These are phyloP conservation scores for Diplocarpon rosae DNA, from an alignment of 2,329 filamentous ascomycete genomes.

Conservation along the genomic window DNA sequence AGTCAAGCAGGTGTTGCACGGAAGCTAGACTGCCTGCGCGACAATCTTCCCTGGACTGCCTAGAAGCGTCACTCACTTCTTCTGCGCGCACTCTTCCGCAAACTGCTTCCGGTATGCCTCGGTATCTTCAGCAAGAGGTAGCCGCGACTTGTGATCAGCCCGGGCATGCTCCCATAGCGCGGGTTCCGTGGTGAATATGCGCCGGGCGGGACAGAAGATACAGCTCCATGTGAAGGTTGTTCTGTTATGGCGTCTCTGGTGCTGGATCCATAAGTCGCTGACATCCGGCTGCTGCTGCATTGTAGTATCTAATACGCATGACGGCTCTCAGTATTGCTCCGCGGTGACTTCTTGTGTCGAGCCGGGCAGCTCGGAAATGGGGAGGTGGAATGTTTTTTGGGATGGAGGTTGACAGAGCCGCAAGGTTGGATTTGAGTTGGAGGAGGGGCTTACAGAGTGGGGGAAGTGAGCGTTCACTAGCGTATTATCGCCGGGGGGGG, in stretches of 20 bases:
- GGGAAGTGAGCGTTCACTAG: too few species aligned
- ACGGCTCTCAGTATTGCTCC: background rate
- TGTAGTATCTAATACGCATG: background rate
- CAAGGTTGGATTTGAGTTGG: too few species aligned
- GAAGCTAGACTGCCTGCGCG: background rate
- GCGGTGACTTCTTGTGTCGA: background rate
- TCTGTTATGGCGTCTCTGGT: slow-evolving; percentile 15
- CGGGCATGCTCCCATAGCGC: slow-evolving; percentile 16
- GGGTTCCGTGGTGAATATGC: slow-evolving; percentile 8
- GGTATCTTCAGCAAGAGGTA: slow-evolving; percentile 8
- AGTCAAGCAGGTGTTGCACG: background rate
- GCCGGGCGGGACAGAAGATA: slow-evolving; percentile 10
- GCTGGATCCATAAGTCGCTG: slow-evolving; percentile 16
- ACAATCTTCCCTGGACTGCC: background rate
- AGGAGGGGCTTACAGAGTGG: too few species aligned
- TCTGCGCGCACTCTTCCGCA: slow-evolving; percentile 8
- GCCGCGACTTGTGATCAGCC: slow-evolving; percentile 9
- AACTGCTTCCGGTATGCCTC: slow-evolving; percentile 8
- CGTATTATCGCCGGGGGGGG: background rate
- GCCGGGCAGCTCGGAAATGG: background rate
- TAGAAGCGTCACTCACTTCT: slow-evolving; percentile 8
- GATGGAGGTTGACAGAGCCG: background rate
- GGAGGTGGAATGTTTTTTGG: too few species aligned
- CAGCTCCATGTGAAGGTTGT: slow-evolving; percentile 17
- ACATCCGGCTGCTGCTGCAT: slow-evolving; percentile 6